Evolutionary conservation across 2,329 filamentous ascomycete genomes (phyloP).

Genomic region (Fusarium pseudograminearum): DNA sequence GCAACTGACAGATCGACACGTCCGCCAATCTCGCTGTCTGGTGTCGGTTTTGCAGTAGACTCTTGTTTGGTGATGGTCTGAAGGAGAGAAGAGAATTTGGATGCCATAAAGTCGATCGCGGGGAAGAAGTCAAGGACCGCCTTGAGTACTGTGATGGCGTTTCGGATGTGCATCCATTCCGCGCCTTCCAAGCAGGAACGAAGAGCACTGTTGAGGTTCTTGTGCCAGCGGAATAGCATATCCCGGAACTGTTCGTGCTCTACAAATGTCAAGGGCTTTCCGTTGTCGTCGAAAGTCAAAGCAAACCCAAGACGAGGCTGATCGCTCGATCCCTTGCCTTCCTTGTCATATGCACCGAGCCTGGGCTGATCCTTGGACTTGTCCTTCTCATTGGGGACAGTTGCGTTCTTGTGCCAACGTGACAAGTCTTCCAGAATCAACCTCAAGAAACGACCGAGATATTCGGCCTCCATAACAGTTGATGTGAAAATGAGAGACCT

Average conservation of each 20-base stretch:
- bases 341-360: constrained; percentile 84
- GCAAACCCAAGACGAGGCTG: constrained; percentile 81
- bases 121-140: constrained; percentile 86
- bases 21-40: constrained; percentile 66
- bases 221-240: constrained; percentile 90
- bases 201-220: constrained; percentile 80
- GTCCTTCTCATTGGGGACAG: constrained; percentile 58
- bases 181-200: constrained; percentile 83
- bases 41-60: constrained; percentile 60
- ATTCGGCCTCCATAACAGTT: constrained; percentile 90
- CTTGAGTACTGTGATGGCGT: constrained; percentile 91
- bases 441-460: constrained; percentile 90
- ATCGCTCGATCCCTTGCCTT: constrained; percentile 68
- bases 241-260: constrained; percentile 89
- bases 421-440: constrained; percentile 83
- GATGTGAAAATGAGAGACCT: constrained; percentile 88
- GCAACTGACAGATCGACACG: constrained; percentile 81
- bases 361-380: constrained; percentile 62
- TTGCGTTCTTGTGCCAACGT: constrained; percentile 84
- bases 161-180: constrained; percentile 98
- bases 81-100: constrained; percentile 71
- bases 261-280: constrained; percentile 77
- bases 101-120: constrained; percentile 88
- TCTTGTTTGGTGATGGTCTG: constrained; percentile 75
- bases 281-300: constrained; percentile 73